Conservation (phyloP, 1,284 basidiomycete species). For the Boletus calvinii region DNA sequence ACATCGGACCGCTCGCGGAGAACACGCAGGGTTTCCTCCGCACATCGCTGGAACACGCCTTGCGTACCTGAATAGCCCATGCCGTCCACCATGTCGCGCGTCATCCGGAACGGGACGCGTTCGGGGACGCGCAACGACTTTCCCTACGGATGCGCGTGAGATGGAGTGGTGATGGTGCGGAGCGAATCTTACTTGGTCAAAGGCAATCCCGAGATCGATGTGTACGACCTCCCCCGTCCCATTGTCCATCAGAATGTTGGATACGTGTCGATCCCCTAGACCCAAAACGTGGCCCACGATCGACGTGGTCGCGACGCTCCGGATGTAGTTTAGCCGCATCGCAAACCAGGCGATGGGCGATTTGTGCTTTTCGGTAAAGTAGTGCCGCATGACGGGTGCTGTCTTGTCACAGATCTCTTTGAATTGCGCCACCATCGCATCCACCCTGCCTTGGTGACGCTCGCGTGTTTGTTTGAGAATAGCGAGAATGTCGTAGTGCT, state of each 20-base stretch:
- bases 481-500: constrained; percentile 19
- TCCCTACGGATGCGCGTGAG: constrained; percentile 53
- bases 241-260: constrained; percentile 91
- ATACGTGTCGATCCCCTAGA: constrained; percentile 89
- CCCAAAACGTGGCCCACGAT: constrained; percentile 95
- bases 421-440: constrained; percentile 50
- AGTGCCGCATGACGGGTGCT: constrained; percentile 90
- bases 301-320: constrained; percentile 91
- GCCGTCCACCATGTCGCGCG: constrained; percentile 91
- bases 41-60: constrained; percentile 93
- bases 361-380: constrained; percentile 88
- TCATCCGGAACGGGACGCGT: constrained; percentile 92
- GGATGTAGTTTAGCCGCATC: constrained; percentile 88
- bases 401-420: constrained; percentile 55
- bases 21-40: constrained; percentile 92
- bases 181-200: constrained; percentile 73
- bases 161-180: no score
- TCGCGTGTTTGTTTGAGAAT: constrained; percentile 31
- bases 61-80: constrained; percentile 89
- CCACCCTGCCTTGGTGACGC: constrained; percentile 29
- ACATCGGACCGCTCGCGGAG: constrained; percentile 82
- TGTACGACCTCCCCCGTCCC: constrained; percentile 85
- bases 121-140: constrained; percentile 83
- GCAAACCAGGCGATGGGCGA: constrained; percentile 89
- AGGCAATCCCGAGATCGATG: constrained; percentile 96